Evolutionary conservation across 1,284 basidiomycete genomes (phyloP).

Genomic region (Leccinum holopus): DNA sequence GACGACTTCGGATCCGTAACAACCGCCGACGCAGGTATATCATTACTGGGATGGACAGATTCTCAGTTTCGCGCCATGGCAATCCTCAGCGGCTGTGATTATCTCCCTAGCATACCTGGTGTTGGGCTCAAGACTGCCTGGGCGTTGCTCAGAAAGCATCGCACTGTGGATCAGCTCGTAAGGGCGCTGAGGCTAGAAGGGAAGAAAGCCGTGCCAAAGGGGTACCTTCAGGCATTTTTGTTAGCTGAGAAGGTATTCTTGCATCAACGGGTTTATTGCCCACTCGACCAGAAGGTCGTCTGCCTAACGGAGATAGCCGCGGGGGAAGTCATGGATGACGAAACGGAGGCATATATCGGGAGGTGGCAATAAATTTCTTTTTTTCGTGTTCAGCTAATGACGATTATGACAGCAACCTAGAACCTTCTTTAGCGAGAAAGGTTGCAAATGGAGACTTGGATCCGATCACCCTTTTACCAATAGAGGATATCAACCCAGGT

Average conservation of each 20-base stretch:
- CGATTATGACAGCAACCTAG: slow-evolving; percentile 50
- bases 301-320: slow-evolving; percentile 62
- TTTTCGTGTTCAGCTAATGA: slow-evolving; percentile 11
- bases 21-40: slow-evolving; percentile 58
- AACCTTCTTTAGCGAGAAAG: slow-evolving; percentile 55
- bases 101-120: slow-evolving; percentile 90
- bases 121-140: slow-evolving; percentile 97
- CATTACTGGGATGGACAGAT: slow-evolving; percentile 87
- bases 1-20: slow-evolving; percentile 71
- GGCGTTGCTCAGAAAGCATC: slow-evolving; percentile 77
- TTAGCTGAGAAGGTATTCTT: slow-evolving; percentile 92
- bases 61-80: slow-evolving; percentile 92
- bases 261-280: slow-evolving; percentile 93
- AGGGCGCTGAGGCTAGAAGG: slow-evolving; percentile 81
- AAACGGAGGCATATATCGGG: slow-evolving; percentile 75
- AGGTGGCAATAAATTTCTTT: slow-evolving; percentile 41
- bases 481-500: slow-evolving; percentile 77
- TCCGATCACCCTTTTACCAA: slow-evolving; percentile 70
- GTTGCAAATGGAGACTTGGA: slow-evolving; percentile 78
- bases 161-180: slow-evolving; percentile 86
- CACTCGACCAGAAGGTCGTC: slow-evolving; percentile 61
- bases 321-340: slow-evolving; percentile 53
- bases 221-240: slow-evolving; percentile 71
- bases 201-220: slow-evolving; percentile 75
- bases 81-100: slow-evolving; percentile 97